phyloP scores from a whole-genome alignment of 768 basidiomycete genomes.

The Infundibulicybe gibba region DNA sequence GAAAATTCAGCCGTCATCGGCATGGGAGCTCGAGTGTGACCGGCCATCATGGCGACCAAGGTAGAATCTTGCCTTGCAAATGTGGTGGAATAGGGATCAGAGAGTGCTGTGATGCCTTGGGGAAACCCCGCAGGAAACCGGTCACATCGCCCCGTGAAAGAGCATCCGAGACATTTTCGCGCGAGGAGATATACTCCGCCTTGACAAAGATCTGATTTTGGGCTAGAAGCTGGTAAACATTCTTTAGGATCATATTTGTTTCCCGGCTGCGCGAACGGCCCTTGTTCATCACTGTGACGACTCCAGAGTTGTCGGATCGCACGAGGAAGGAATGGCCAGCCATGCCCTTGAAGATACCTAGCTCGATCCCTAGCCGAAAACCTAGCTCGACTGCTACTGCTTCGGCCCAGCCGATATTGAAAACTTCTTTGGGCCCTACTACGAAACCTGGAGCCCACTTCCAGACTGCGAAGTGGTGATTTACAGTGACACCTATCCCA shows the following conservation, averaged over 20 bases:
- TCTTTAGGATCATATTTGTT: conserved; percentile 23
- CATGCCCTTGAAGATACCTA: conserved; percentile 1
- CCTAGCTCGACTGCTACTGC: conserved; percentile 32
- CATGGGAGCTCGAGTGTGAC: no score
- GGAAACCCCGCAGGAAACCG: conserved; percentile 12
- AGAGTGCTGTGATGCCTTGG: conserved; percentile 4
- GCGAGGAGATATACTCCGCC: conserved; percentile 13
- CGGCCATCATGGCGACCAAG: conserved; percentile 8
- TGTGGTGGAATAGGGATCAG: conserved; percentile 11
- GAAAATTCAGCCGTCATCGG: no score
- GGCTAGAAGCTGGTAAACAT: conserved; percentile 17
- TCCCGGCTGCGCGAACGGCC: conserved; percentile 21
- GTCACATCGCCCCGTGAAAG: conserved; percentile 23
- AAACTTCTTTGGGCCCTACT: conserved; percentile 17
- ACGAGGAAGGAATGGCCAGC: conserved; percentile 11
- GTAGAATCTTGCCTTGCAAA: conserved; percentile 7
- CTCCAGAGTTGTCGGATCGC: conserved; percentile 29
- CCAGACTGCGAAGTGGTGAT: conserved; percentile 24
- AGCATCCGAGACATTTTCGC: conserved; percentile 24
- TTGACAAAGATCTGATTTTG: conserved; percentile 5
- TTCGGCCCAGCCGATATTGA: conserved; percentile 37
- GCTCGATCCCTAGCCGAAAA: conserved; percentile 7
- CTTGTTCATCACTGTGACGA: conserved; percentile 21
- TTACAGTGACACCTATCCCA: conserved; percentile 23
- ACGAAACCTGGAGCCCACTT: conserved; percentile 18